Evolutionary conservation across 805 yeast species (phyloP).

Genomic region (Ogataea trehalophila): DNA sequence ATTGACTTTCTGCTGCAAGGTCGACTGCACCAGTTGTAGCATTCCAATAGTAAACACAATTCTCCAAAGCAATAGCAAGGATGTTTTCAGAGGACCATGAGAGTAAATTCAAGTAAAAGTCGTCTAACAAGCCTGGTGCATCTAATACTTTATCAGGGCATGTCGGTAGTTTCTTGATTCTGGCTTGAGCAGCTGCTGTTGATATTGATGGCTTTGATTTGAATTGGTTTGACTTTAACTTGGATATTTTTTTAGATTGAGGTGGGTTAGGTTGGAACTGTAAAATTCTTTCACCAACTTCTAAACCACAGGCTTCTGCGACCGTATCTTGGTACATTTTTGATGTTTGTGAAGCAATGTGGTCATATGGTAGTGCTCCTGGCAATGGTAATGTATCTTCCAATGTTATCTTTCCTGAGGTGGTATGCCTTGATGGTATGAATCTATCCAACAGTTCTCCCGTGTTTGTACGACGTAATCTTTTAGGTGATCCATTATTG

Average conservation of each 20-base stretch:
- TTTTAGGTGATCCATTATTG: conserved; percentile 21
- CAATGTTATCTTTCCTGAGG: conserved; percentile 39
- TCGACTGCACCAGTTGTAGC: conserved; percentile 79
- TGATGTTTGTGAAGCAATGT: conserved; percentile 49
- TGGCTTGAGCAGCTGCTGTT: conserved; percentile 51
- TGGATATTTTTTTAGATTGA: conserved; percentile 32
- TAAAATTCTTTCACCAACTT: conserved; percentile 73
- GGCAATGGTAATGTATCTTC: conserved; percentile 17
- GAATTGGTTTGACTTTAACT: conserved; percentile 13
- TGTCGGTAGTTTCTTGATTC: conserved; percentile 74
- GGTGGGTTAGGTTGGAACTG: conserved; percentile 90
- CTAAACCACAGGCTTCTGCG: conserved; percentile 91
- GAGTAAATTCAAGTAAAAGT: conserved; percentile 80
- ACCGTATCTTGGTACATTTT: conserved; percentile 71
- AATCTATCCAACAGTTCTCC: conserved; percentile 47
- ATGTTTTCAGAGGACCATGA: conserved; percentile 84
- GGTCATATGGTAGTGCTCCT: conserved; percentile 43
- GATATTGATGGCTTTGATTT: conserved; percentile 24
- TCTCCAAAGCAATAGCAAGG: conserved; percentile 84
- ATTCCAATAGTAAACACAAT: conserved; percentile 86
- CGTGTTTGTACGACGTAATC: conserved; percentile 29
- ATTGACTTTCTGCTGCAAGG: conserved; percentile 51
- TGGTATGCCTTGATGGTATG: conserved; percentile 52
- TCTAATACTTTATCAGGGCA: conserved; percentile 92
- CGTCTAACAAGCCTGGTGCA: conserved; percentile 93